Evolutionary conservation across 306 rosid genomes (phyloP), one percentile per base, ranked within the genome.

Genomic region (Lathyrus sativus): DNA sequence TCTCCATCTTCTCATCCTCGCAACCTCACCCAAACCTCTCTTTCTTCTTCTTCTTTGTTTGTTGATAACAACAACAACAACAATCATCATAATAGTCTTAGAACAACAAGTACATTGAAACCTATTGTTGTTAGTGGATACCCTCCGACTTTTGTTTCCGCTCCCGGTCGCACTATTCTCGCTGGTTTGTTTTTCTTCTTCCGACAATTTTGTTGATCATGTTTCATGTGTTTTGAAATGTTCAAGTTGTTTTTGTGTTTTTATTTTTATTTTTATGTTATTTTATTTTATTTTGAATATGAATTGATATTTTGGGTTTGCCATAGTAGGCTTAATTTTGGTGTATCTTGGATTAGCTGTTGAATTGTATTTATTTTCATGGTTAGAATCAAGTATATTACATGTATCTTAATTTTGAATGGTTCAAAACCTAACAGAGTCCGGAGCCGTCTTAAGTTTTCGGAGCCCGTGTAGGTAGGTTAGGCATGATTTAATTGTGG

Each of bases 81-180:
- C 71, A 60, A 31, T 66, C 54, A 67, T 43, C 67, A 26, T 68
- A 62, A 67, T 33, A 56, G 11, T 18, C 17, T 56, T 13, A 56
- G 11, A 56, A 48, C 49, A 22, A 13, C 62, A 45, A 70, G 42
- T 33, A 10, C 73, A 46, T 85, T 79, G 48, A 90, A 88, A 75
- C 97, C 99, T 62, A 88, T 93, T 42, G 88, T 90, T 44, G 80
- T 88, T 60, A 74, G 62, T n/a, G 99, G 99, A 37, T 72, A 85
- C 62, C 97, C 99, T 3, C 97, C 99, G 8, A 93, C 95, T 67
- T 84, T 76, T 66, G 97, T 93, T 51, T 88, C 99, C 53, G 96
- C 97, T 62, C 99, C 99, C 18, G 96, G 87, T 66, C 96, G 96
- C 81, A 83, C 90, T 71, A 86, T 93, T 66, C 85, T 93, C 7